Evolutionary conservation across 139 green algal genomes (phyloP).

Genomic region (Chlamydomonas sp.): DNA sequence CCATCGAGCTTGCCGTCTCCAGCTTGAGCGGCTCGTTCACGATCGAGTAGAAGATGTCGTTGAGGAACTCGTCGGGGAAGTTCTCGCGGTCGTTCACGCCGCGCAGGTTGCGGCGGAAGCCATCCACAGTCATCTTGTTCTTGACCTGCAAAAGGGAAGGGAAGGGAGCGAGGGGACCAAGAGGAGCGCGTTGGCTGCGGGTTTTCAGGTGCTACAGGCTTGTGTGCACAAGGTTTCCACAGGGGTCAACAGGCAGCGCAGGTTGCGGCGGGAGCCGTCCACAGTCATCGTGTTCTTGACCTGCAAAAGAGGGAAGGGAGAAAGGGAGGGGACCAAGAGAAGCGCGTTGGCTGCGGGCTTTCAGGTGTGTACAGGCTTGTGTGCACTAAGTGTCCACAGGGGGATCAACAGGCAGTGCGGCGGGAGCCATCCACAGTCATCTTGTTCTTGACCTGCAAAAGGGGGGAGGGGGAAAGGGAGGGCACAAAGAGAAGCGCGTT

Average conservation of each 20-base stretch:
- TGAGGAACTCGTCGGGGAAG: constrained; percentile 42
- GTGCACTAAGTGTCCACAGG: too few species aligned
- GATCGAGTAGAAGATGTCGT: constrained; percentile 36
- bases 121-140: constrained; percentile 73
- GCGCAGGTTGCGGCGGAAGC: constrained; percentile 91
- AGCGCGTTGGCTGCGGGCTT: too few species aligned
- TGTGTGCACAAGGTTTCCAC: too few species aligned
- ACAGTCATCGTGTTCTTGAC: constrained; percentile 75
- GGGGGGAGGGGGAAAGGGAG: too few species aligned
- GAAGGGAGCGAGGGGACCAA: too few species aligned
- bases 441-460: constrained; percentile 62
- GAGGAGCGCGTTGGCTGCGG: too few species aligned
- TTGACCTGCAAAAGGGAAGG: constrained; percentile 46
- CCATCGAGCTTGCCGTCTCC: constrained; percentile 19
- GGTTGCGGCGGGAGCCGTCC: constrained; percentile 87
- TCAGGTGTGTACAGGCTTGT: too few species aligned
- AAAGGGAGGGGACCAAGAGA: too few species aligned
- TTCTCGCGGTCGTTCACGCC: constrained; percentile 90
- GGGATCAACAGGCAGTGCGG: constrained; percentile 85
- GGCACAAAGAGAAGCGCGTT: too few species aligned
- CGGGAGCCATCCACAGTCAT: constrained; percentile 82
- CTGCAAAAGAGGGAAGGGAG: constrained; percentile 23
- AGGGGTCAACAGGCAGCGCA: constrained; percentile 91
- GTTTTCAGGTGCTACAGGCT: too few species aligned
- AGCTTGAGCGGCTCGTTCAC: constrained; percentile 24